Evolutionary conservation across 2,329 filamentous ascomycete species (phyloP), one percentile per base, ranked within the genome.

Genomic region (Trichoderma aggressivum): DNA sequence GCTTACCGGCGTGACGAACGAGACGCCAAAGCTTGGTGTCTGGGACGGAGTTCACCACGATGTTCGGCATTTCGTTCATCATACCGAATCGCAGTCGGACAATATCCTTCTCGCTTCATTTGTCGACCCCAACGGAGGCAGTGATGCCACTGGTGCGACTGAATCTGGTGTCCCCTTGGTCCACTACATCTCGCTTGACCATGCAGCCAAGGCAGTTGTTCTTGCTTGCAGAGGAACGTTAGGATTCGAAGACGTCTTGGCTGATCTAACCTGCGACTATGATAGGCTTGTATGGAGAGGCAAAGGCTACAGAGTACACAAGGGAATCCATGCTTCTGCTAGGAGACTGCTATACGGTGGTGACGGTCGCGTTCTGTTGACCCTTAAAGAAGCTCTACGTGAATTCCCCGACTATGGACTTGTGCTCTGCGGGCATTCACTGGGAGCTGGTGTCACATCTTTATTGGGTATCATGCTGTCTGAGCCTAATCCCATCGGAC

Each of bases 201-300:
- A 92, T 76, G 88, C 90, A 65, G 90, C 90, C 2, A 90, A 89
- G 75, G 90, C 91, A 0, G 88, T 93, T 0, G 90, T 93, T 0
- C 82, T 93, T n/a, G 90, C 90, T 1, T 91, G 91, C 64, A 87
- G 91, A 47, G 91, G 91, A 2, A 93, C 91, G 0, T 83, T 92
- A 50, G 91, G 91, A 0, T 92, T 93, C 72, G 91, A 93, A 75
- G 91, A 93, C 76, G 87, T 93, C 28, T 81, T 93, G 43, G 90
- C 90, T 0, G 91, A 93, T 76, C 88, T 93, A 86, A 90, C 90
- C 34, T 93, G 91, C 79, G 91, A 92, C 60, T 93, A 92, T 73
- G 90, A 92, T 74, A 85, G 89, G 69, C 80, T 92, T 11, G 73
- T 82, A 6, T 91, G 91, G 89, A 85, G 88, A 71, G 89, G 89